These are phyloP conservation scores for Puccinia hordei DNA, from an alignment of 1,284 basidiomycete species.

Conservation along the genomic window DNA sequence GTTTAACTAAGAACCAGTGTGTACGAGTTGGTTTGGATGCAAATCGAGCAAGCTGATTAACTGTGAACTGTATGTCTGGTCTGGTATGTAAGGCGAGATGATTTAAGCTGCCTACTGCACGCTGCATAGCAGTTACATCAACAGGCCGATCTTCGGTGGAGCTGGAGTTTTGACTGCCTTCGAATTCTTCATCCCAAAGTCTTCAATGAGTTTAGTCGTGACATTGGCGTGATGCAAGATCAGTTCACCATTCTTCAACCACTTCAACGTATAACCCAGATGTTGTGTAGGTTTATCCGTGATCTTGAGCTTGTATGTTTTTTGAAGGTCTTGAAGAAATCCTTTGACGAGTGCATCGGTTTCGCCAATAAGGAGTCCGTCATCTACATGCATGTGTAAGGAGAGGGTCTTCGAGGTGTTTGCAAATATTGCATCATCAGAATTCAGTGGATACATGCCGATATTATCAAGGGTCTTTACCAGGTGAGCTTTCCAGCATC, in stretches of 20 bases:
- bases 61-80: constrained; percentile 6
- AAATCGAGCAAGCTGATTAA: background rate
- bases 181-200: background rate
- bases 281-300: constrained; percentile 1
- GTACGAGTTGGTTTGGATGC: background rate
- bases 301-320: constrained; percentile 17
- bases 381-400: background rate
- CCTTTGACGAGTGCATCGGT: background rate
- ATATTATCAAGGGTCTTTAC: background rate
- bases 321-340: background rate
- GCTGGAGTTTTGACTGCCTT: background rate
- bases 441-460: background rate
- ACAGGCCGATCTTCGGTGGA: background rate
- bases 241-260: background rate
- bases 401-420: background rate
- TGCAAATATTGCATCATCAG: background rate
- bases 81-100: constrained; percentile 7
- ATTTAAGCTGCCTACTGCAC: constrained; percentile 11
- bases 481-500: background rate
- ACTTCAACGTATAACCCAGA: background rate
- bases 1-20: background rate
- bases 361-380: background rate
- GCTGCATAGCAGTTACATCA: background rate
- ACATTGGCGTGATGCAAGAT: constrained; percentile 6
- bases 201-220: background rate